Evolutionary conservation across 495 filamentous ascomycete genomes (phyloP).

Genomic region (Neurospora hispaniola): DNA sequence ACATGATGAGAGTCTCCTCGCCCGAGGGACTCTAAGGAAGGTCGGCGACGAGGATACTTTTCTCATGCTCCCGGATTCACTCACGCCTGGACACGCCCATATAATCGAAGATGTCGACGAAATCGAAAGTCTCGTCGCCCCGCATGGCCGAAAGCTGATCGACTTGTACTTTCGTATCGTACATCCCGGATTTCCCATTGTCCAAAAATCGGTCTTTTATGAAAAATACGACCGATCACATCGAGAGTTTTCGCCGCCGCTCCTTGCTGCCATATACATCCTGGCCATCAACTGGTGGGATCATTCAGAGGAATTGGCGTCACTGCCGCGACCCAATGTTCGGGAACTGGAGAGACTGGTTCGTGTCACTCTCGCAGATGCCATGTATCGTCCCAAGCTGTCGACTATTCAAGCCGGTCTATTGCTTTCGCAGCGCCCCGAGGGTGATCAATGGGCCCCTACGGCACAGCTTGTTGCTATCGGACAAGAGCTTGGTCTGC

Average conservation of each 20-base stretch:
- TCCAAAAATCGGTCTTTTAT: slow-evolving; percentile 78
- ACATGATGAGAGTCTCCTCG: slow-evolving; percentile 58
- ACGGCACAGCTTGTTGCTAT: slow-evolving; percentile 78
- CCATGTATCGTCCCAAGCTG: slow-evolving; percentile 77
- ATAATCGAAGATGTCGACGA: slow-evolving; percentile 57
- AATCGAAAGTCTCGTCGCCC: slow-evolving; percentile 73
- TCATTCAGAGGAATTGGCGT: slow-evolving; percentile 54
- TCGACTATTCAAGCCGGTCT: slow-evolving; percentile 89
- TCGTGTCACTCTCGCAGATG: slow-evolving; percentile 58
- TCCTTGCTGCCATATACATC: slow-evolving; percentile 84
- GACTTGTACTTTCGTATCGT: slow-evolving; percentile 82
- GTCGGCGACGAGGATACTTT: slow-evolving; percentile 80
- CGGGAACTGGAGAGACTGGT: slow-evolving; percentile 68
- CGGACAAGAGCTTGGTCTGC: slow-evolving; percentile 73
- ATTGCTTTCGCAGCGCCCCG: slow-evolving; percentile 77
- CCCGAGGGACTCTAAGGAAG: slow-evolving; percentile 60
- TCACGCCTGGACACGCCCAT: slow-evolving; percentile 50
- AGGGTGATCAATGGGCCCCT: slow-evolving; percentile 73
- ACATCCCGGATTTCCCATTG: slow-evolving; percentile 82
- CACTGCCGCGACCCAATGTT: slow-evolving; percentile 59
- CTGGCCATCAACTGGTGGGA: slow-evolving; percentile 86
- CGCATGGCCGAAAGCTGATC: slow-evolving; percentile 69
- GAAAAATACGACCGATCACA: slow-evolving; percentile 72
- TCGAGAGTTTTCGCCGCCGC: slow-evolving; percentile 67
- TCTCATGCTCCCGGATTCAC: slow-evolving; percentile 59